Evolutionary conservation across 345 rosid species (phyloP), one percentile per base, ranked within the genome.

Genomic region (Carallia pectinifolia): DNA sequence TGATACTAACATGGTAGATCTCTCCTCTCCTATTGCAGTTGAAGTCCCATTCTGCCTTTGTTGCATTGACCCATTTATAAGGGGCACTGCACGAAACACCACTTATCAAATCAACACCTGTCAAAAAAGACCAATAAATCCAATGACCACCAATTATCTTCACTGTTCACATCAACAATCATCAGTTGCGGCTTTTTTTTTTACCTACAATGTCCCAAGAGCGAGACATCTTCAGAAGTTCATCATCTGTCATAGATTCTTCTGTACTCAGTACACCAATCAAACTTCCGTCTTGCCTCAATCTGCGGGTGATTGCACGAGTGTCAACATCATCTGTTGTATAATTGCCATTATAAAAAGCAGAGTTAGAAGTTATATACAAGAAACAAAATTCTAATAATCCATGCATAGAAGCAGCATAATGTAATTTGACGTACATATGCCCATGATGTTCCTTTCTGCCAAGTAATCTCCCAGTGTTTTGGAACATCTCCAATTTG

Each of bases 231-330:
- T 86, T 81, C 48, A 90, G 61, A 78, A 90, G 99, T 71, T 96
- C 97, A 1, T 84, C 85, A 64, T 92, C 91, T 19, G 89, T 77
- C 81, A 84, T 92, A 70, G 86, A 62, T 65, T 80, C 77, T 80
- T 92, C 99, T 1, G 98, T 90, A 85, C 96, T 92, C 71, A 96
- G 76, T 34, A 92, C 95, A 67, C 99, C 97, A n/a, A 87, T 85
- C 76, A 96, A 96, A 78, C 97, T 96, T 76, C 98, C 99, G 67
- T 90, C 93, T 84, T 96, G 87, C 84, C 98, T 89, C 74, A 92
- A 80, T 62, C 98, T 85, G 34, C 93, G 88, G 58, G 98, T 96
- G 72, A 96, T 96, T 65, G 99, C 97, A 62, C 97, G 89, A 3
- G 97, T 96, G 72, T 96, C 98, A 68, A 90, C 92, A 81, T 96